These are phyloP conservation scores for Hamigera avellanea DNA, from an alignment of 495 filamentous ascomycete genomes.

Conservation along the genomic window DNA sequence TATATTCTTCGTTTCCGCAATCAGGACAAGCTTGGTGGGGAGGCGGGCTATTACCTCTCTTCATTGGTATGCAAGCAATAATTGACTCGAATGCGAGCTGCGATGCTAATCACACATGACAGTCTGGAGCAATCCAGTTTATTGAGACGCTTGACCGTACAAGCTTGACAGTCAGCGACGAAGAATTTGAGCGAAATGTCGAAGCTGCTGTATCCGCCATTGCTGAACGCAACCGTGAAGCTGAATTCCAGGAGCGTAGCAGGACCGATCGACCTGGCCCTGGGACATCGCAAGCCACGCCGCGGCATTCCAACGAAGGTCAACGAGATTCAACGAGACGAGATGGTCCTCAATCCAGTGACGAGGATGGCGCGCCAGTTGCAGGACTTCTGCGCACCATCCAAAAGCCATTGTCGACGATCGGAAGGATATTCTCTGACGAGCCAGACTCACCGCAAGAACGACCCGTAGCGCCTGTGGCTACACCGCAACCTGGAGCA, in stretches of 20 bases:
- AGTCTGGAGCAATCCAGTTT: conserved; percentile 95
- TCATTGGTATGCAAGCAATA: conserved; percentile 56
- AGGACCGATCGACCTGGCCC: conserved; percentile 27
- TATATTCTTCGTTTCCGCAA: conserved; percentile 96
- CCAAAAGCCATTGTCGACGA: conserved; percentile 80
- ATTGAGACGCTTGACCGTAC: conserved; percentile 94
- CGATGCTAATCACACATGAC: conserved; percentile 6
- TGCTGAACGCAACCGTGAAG: conserved; percentile 68
- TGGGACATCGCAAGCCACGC: conserved; percentile 23
- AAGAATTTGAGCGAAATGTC: conserved; percentile 90
- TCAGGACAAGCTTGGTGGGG: conserved; percentile 90
- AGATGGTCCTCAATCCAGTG: conserved; percentile 30
- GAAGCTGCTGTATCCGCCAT: conserved; percentile 95
- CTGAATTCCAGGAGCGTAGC: conserved; percentile 47
- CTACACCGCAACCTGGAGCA: conserved; percentile 45
- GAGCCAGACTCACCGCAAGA: conserved; percentile 41
- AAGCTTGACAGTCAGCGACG: conserved; percentile 81
- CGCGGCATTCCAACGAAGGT: conserved; percentile 43
- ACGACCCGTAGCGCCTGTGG: conserved; percentile 31
- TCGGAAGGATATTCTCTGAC: conserved; percentile 96
- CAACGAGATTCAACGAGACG: conserved; percentile 39
- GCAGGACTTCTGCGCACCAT: conserved; percentile 82
- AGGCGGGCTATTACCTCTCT: conserved; percentile 95
- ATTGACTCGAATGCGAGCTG: background rate
- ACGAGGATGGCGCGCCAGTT: conserved; percentile 67